Evolutionary conservation across 306 rosid species (phyloP).

Genomic region (Vicia villosa): DNA sequence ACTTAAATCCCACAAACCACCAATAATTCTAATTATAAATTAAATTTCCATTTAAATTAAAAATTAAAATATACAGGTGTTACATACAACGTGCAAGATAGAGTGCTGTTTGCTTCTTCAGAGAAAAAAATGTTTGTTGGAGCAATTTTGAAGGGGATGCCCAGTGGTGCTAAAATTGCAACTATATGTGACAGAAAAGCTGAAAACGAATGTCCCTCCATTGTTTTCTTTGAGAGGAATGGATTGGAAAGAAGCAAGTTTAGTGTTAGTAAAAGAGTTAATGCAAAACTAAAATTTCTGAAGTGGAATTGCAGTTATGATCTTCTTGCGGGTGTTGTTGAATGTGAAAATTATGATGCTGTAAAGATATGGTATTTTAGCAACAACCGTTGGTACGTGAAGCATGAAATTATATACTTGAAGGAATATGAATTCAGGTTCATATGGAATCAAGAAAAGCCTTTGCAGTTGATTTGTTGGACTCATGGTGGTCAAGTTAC

Average conservation of each 20-base stretch:
- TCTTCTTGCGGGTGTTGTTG: slow-evolving; percentile 86
- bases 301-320: slow-evolving; percentile 97
- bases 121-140: slow-evolving; percentile 65
- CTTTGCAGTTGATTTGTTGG: slow-evolving; percentile 85
- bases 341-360: slow-evolving; percentile 68
- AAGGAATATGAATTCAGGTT: slow-evolving; percentile 68
- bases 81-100: slow-evolving; percentile 74
- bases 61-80: too few species aligned
- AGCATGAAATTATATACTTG: slow-evolving; percentile 75
- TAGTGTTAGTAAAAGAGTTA: slow-evolving; percentile 55
- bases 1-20: too few species aligned
- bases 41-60: too few species aligned
- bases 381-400: slow-evolving; percentile 89
- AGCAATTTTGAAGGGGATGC: slow-evolving; percentile 88
- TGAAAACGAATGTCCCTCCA: slow-evolving; percentile 62
- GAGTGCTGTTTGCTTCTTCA: slow-evolving; percentile 78
- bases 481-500: slow-evolving; percentile 76
- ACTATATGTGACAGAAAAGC: slow-evolving; percentile 65
- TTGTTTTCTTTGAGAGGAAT: slow-evolving; percentile 91
- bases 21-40: too few species aligned
- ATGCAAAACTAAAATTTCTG: slow-evolving; percentile 58
- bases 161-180: slow-evolving; percentile 94
- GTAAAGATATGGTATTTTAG: slow-evolving; percentile 84
- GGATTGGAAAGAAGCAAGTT: slow-evolving; percentile 85
- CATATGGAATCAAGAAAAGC: slow-evolving; percentile 81